phyloP scores from a whole-genome alignment of 192 early-diverging fungal species.

The Radiomyces spectabilis region DNA sequence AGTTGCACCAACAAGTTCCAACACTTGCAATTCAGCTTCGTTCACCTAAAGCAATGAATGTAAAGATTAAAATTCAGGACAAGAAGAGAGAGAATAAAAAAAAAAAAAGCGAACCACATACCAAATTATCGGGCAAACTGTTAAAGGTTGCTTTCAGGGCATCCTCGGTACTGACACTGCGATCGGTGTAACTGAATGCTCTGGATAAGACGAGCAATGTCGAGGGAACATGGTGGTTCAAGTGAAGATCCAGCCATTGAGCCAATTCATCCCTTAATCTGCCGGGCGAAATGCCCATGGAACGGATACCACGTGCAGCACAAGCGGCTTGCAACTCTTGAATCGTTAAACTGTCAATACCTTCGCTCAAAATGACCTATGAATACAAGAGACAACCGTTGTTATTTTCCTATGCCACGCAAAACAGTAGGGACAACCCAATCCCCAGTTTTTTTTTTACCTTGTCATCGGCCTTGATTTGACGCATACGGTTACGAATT shows the following conservation, averaged over 20 bases:
- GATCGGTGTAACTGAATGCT: slow-evolving; percentile 72
- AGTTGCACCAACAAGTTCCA: slow-evolving; percentile 81
- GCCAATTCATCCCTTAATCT: slow-evolving; percentile 79
- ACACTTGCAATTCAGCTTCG: slow-evolving; percentile 84
- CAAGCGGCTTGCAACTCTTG: slow-evolving; percentile 87
- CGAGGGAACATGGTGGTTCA: slow-evolving; percentile 87
- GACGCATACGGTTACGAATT: slow-evolving; percentile 80
- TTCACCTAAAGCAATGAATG: slow-evolving; percentile 31
- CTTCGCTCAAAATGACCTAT: slow-evolving; percentile 71
- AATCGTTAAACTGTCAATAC: slow-evolving; percentile 81
- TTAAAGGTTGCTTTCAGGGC: slow-evolving; percentile 90
- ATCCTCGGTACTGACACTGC: slow-evolving; percentile 48
- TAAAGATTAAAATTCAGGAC: neutral
- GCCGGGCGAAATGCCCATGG: slow-evolving; percentile 82
- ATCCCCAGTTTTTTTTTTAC: neutral
- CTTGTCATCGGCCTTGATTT: slow-evolving; percentile 84
- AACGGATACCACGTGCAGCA: slow-evolving; percentile 82
- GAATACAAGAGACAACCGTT: neutral
- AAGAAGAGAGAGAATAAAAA: neutral
- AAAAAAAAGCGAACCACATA: neutral
- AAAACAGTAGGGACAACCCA: neutral
- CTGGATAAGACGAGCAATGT: slow-evolving; percentile 85
- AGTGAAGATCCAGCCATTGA: slow-evolving; percentile 94
- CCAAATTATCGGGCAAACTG: slow-evolving; percentile 82
- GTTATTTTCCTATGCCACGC: neutral